Base-by-base conservation (phyloP, 1,139 yeast species). In the Suhomyces ambrosiae region DNA sequence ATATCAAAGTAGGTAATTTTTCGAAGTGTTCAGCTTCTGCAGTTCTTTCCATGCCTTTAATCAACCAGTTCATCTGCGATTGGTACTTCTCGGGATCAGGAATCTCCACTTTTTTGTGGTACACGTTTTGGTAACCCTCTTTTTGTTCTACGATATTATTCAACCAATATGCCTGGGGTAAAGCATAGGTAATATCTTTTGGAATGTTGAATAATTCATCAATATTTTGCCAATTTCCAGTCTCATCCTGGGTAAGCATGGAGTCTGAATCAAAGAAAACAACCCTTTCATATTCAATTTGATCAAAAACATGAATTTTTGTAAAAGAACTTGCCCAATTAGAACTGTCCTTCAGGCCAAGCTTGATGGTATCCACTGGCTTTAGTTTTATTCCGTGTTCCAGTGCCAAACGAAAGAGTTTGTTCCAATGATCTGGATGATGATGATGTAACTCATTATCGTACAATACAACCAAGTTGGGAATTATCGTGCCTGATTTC, bases 271-370 rank as follows among this genome's bases (percentile, higher is more conserved):
- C 79, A 45, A 68, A 65, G 40, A 56, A 67, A 4, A 68, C 62
- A 22, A 68, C 43, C 23, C 67, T 46, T 27, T 62, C 66, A 33
- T 66, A 82, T 27, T 76, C 70, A 1, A 65, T 61, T 46, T 70
- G 69, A 41, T 70, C 66, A 51, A 80, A 80, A 0, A 77, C 68
- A 43, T 71, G 66, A 26, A 80, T 58, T 47, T 80, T 80, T 0
- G 84, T 79, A 45, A 76, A 73, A 32, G 82, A 74, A 7, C 71
- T 63, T 3, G 62, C 50, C 85, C 85, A 80, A 27, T 64, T 54
- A 3, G 60, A 47, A 14, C 53, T 50, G 16, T 49, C 59, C 16
- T 49, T 41, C 15, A 43, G 47, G 8, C 38, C 44, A 7, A 46
- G 42, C 10, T 37, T 38, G 9, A 61, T 43, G 13, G 51, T 35